Evolutionary conservation across 208 protist genomes (phyloP), one percentile per base, ranked within the genome.

Genomic region (Acanthamoeba castellanii): DNA sequence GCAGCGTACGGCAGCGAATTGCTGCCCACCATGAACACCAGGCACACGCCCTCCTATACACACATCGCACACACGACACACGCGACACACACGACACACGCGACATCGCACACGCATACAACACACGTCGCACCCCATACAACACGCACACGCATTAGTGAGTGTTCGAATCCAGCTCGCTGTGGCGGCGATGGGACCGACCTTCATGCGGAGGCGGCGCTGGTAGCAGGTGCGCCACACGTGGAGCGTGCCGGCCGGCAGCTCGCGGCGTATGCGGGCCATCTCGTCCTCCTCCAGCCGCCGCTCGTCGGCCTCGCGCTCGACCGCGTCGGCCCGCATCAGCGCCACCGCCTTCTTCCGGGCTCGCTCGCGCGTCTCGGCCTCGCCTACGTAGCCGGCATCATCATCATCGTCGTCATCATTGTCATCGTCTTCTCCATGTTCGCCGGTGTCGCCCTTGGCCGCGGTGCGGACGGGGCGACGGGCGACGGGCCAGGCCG

Each of bases 141-240:
- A 42, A 42, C 37, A 42, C 37, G 2, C 37, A 42, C 37, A 42
- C 37, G 37, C 37, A 42, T 42, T n/a, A n/a, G n/a, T 42, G 37
- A 42, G 37, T 2, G 37, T 42, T 42, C 37, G 37, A 42, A 42
- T 42, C 3, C 37, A 42, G 37, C 37, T 42, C 37, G 37, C 37
- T 42, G 37, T 2, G 37, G 37, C 0, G 37, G 37, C 37, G 37
- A 42, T 42, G 37, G 37, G 50, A 18, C 16, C 14, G 14, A 78
- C 70, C 70, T 78, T 78, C 70, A 78, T 78, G 32, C n/a, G 70
- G 70, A 78, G 70, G 70, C 70, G 70, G 37, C 70, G 70, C 13
- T n/a, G 70, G 30, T 47, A 78, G 70, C 70, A 78, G 37, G 70
- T 78, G 13, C 30, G 22, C 70, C 70, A 78, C 13, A 42, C 32